Evolutionary conservation across 768 basidiomycete species (phyloP), one percentile per base, ranked within the genome.

Genomic region (Coprinopsis marcescibilis): DNA sequence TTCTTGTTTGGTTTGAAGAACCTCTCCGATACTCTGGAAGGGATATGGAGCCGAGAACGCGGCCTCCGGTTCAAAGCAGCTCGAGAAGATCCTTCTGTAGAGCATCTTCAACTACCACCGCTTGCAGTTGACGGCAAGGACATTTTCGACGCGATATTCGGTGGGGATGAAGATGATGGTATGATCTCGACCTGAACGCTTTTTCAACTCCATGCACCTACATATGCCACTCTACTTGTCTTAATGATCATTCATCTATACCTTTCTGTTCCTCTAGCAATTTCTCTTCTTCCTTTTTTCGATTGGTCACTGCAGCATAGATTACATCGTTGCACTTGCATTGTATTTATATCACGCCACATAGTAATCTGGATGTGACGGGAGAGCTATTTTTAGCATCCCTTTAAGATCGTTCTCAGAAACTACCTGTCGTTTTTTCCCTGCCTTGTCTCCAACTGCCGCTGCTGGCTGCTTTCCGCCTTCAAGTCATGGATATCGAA

Each of bases 1-100:
- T 98, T 98, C 66, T 65, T 97, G 24, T 89, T 87, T 60, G 96
- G 96, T 3, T 65, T 99, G 63, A 85, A 83, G 71, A 91, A 76
- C 60, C 65, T 98, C 24, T 75, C 86, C 10, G 75, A 76, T 54
- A 72, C 86, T 26, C 65, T 99, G 55, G 86, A 87, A 61, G 75
- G 72, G 42, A 89, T 95, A 33, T 98, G 91, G 88, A 84, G 89
- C 50, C 80, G 85, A 50, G 92, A 95, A 66, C 80, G 85, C 45
- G 71, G 83, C 53, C 71, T 78, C 48, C 72, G 85, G 54, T 78
- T 81, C 53, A 85, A 86, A 65, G 61, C 65, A 15, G 71, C 75
- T 29, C 70, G 81, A 21, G 83, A 86, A 46, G 76, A 81, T 56
- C 67, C 76, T 29, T 69, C 65, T 3, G 58, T 64, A 15, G 64